Conservation (phyloP, 2,329 filamentous ascomycete species). For the Sporothrix schenckii region DNA sequence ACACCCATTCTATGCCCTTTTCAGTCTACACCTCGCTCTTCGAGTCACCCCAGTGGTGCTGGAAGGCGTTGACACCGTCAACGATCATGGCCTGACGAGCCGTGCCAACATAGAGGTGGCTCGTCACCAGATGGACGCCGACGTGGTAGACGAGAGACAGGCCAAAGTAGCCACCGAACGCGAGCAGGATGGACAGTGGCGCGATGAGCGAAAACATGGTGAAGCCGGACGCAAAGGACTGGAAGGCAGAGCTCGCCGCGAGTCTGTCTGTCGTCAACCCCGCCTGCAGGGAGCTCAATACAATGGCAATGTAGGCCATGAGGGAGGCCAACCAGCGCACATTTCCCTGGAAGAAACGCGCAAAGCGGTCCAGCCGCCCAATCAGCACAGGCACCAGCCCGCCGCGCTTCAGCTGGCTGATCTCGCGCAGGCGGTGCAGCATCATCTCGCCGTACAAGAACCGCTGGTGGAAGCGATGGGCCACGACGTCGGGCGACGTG, state of each 20-base stretch:
- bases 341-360: conserved; percentile 49
- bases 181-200: conserved; percentile 41
- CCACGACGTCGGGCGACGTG: conserved; percentile 40
- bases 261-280: conserved; percentile 47
- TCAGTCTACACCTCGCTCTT: conserved; percentile 32
- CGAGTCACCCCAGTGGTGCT: conserved; percentile 32
- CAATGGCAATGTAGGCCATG: conserved; percentile 49
- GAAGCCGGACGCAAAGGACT: conserved; percentile 52
- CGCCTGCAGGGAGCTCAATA: conserved; percentile 56
- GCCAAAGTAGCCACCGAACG: conserved; percentile 35
- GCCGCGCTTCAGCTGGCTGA: conserved; percentile 43
- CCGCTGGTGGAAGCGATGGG: conserved; percentile 42
- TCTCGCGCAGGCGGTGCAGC: conserved; percentile 46
- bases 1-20: too few species aligned
- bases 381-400: conserved; percentile 37
- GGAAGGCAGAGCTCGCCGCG: conserved; percentile 45
- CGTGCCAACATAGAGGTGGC: conserved; percentile 19
- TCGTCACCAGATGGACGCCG: conserved; percentile 33
- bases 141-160: conserved; percentile 34
- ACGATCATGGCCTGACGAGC: conserved; percentile 22
- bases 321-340: conserved; percentile 47
- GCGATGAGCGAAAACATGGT: conserved; percentile 52
- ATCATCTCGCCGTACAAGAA: conserved; percentile 51
- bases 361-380: conserved; percentile 43
- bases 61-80: conserved; percentile 20